Conservation (phyloP, 192 early-diverging fungal genomes). For the Kickxella alabastrina region DNA sequence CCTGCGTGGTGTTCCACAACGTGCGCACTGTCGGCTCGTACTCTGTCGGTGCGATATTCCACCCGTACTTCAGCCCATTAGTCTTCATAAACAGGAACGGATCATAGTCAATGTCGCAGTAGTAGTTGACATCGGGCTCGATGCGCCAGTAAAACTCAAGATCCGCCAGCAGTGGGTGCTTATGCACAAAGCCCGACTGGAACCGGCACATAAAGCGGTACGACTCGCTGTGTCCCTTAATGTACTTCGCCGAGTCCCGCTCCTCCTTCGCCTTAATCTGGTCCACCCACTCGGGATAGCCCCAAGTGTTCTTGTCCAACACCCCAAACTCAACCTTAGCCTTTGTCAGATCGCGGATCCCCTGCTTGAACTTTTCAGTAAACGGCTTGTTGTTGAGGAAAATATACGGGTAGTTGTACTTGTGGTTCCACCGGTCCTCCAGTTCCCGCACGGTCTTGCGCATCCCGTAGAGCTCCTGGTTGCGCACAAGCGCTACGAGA, state of each 20-base stretch:
- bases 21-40: conserved; percentile 55
- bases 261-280: conserved; percentile 32
- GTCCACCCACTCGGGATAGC: conserved; percentile 47
- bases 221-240: conserved; percentile 38
- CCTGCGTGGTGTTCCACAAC: conserved; percentile 39
- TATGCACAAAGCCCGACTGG: conserved; percentile 52
- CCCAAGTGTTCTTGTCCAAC: conserved; percentile 37
- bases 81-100: conserved; percentile 55
- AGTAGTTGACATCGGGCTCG: conserved; percentile 56
- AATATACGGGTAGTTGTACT: conserved; percentile 76
- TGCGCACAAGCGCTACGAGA: conserved; percentile 62
- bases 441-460: conserved; percentile 55
- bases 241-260: conserved; percentile 22
- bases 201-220: conserved; percentile 48
- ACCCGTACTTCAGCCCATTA: conserved; percentile 51
- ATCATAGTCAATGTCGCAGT: conserved; percentile 55
- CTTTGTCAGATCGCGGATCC: conserved; percentile 36
- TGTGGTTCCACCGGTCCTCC: conserved; percentile 70
- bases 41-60: conserved; percentile 54
- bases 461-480: conserved; percentile 61
- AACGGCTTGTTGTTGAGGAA: conserved; percentile 76
- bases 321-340: conserved; percentile 36
- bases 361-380: conserved; percentile 60
- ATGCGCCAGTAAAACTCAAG: conserved; percentile 60
- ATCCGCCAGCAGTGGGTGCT: conserved; percentile 52